A percentile compares a stretch with the other conserved stretches of the same genome.
Conservation (phyloP, 768 basidiomycete species). For the Leccinum aurantiacum region DNA sequence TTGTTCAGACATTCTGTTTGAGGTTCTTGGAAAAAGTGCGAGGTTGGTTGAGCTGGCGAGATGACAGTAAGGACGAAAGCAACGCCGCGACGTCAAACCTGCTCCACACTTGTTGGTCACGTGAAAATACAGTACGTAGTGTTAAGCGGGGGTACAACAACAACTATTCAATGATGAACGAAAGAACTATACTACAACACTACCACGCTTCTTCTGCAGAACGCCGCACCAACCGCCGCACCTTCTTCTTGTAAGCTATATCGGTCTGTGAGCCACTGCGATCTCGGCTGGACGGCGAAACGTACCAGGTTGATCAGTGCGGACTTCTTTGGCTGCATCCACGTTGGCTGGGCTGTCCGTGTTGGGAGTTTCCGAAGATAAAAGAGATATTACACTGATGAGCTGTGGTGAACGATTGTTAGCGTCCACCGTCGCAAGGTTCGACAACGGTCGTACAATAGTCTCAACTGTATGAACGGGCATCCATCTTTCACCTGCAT, state of each 20-base stretch:
- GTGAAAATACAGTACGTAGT: conserved; percentile 12
- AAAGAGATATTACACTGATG: conserved; percentile 91
- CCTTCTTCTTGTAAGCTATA: conserved; percentile 92
- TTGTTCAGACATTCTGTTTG: conserved; percentile 38
- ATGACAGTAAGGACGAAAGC: conserved; percentile 11
- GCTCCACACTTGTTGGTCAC: conserved; percentile 15
- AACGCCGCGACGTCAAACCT: background rate
- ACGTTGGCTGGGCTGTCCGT: conserved; percentile 95
- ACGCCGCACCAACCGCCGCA: conserved; percentile 80
- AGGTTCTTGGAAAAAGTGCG: background rate
- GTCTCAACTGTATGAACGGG: conserved; percentile 97
- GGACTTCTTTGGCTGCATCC: conserved; percentile 89
- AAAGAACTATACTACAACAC: conserved; percentile 18
- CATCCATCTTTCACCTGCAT: conserved; percentile 95
- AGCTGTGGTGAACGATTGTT: conserved; percentile 52
- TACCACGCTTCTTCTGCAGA: conserved; percentile 91
- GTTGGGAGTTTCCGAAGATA: conserved; percentile 90
- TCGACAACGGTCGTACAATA: conserved; percentile 57
- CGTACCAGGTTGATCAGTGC: conserved; percentile 61
- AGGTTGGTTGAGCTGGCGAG: conserved; percentile 13
- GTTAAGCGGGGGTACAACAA: background rate
- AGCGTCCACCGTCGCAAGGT: background rate
- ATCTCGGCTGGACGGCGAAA: conserved; percentile 1
- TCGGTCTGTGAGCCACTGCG: conserved; percentile 16
- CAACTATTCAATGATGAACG: conserved; percentile 8